Conservation (phyloP, 2,329 filamentous ascomycete species). For the Verticillium tricorpus region DNA sequence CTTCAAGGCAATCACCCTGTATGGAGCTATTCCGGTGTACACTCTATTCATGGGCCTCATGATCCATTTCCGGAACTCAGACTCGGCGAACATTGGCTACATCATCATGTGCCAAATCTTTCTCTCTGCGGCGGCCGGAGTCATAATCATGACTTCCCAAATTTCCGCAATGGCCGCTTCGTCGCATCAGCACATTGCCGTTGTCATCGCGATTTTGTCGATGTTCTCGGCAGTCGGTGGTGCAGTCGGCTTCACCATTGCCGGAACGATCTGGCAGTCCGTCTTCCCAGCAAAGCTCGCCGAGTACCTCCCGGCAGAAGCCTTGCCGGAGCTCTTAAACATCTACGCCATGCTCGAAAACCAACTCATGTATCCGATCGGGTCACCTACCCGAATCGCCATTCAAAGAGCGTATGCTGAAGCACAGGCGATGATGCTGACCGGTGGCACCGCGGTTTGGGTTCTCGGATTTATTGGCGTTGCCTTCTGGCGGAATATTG, state of each 20-base stretch:
- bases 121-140: slow-evolving; percentile 28
- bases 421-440: slow-evolving; percentile 36
- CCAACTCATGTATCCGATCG: slow-evolving; percentile 34
- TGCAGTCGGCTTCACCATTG: slow-evolving; percentile 25
- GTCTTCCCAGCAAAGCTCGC: slow-evolving; percentile 31
- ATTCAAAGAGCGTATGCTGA: slow-evolving; percentile 43
- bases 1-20: slow-evolving; percentile 26
- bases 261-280: slow-evolving; percentile 27
- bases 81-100: slow-evolving; percentile 23
- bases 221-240: slow-evolving; percentile 26
- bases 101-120: slow-evolving; percentile 34
- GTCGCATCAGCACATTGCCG: slow-evolving; percentile 26
- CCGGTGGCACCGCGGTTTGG: slow-evolving; percentile 28
- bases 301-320: slow-evolving; percentile 30
- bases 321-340: slow-evolving; percentile 30
- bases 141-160: slow-evolving; percentile 31
- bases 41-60: slow-evolving; percentile 23
- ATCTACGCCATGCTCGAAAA: slow-evolving; percentile 29
- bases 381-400: slow-evolving; percentile 33
- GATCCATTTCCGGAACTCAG: slow-evolving; percentile 28
- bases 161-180: slow-evolving; percentile 27
- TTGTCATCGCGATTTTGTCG: slow-evolving; percentile 25
- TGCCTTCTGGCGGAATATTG: slow-evolving; percentile 23
- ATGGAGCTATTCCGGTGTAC: slow-evolving; percentile 27
- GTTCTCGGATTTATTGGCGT: slow-evolving; percentile 21